phyloP scores from a whole-genome alignment of 1,139 yeast species.

The Maudiozyma humilis region DNA sequence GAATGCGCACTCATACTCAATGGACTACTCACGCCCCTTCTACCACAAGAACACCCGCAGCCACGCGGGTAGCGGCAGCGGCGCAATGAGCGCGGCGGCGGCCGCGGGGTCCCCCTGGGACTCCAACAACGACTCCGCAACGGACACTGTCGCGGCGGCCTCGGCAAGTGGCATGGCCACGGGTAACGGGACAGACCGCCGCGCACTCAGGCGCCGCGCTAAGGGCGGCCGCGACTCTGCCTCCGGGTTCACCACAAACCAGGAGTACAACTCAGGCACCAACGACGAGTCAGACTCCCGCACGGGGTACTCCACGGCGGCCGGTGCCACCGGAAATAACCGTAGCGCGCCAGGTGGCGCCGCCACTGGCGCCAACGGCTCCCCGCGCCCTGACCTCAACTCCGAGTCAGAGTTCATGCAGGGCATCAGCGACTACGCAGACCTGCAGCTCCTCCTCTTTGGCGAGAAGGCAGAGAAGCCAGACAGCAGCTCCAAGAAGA shows the following conservation, averaged over 20 bases:
- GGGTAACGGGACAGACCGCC: constrained; percentile 27
- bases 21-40: constrained; percentile 34
- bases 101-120: constrained; percentile 24
- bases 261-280: constrained; percentile 11
- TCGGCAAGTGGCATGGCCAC: not conserved
- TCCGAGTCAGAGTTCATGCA: constrained; percentile 29
- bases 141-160: constrained; percentile 20
- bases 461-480: constrained; percentile 23
- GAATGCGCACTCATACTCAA: constrained; percentile 48
- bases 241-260: constrained; percentile 14
- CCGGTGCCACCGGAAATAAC: constrained; percentile 6
- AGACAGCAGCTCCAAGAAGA: constrained; percentile 25
- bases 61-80: constrained; percentile 20
- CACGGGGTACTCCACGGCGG: constrained; percentile 13
- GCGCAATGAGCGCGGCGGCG: not conserved
- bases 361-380: constrained; percentile 9
- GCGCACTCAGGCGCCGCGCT: constrained; percentile 27
- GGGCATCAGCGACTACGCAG: constrained; percentile 28
- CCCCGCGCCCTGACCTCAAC: constrained; percentile 14
- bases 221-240: constrained; percentile 1
- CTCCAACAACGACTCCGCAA: constrained; percentile 29
- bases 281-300: constrained; percentile 23
- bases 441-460: constrained; percentile 26
- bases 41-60: constrained; percentile 32
- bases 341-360: constrained; percentile 1